Evolutionary conservation across 495 filamentous ascomycete genomes (phyloP), one percentile per base, ranked within the genome.

Genomic region (Stereocaulon alpinum): DNA sequence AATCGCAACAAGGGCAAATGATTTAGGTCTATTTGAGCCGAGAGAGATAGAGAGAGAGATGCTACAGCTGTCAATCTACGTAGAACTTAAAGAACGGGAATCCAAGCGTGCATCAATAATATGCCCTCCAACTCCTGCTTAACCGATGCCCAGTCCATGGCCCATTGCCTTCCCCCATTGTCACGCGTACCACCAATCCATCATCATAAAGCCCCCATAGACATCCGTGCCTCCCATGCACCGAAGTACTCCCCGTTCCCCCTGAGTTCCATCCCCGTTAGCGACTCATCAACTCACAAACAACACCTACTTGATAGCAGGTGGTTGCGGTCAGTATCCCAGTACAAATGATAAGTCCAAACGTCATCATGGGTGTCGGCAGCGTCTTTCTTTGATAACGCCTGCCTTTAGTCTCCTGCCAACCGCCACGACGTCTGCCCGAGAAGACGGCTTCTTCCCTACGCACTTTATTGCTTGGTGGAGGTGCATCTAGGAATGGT

Each of bases 251-350:
- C 2, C 48, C 10, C 22, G 22, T 30, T 6, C 18, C 29, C 50
- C 49, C 5, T n/a, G 18, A 17, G 32, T 10, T 20, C 40, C 3
- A 14, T 18, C 18, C 41, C 15, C 14, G 56, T 56, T 42, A 54
- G 27, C 78, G 83, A 51, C 73, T 74, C 67, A 89, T 83, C 58
- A 80, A 84, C 65, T 91, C 85, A 6, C 72, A 71, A 15, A 84
- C 77, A n/a, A 86, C 85, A 4, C 85, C 86, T 43, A 88, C 66
- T 4, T 81, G 80, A 71, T 89, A 91, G 29, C 79, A 82, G 22
- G 80, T 74, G 18, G 76, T 84, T 5, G 79, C 87, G 0, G 83
- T 77, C 67, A 78, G 81, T 0, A 69, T 73, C 4, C 82, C 82
- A 11, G 80, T 77, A n/a, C 84, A 61, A 0, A 83, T 48, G 56